Percentiles rank a stretch among this genome's conserved stretches.
These are phyloP conservation scores for Metschnikowia arizonensis DNA, from an alignment of 805 yeast genomes.

Conservation along the genomic window DNA sequence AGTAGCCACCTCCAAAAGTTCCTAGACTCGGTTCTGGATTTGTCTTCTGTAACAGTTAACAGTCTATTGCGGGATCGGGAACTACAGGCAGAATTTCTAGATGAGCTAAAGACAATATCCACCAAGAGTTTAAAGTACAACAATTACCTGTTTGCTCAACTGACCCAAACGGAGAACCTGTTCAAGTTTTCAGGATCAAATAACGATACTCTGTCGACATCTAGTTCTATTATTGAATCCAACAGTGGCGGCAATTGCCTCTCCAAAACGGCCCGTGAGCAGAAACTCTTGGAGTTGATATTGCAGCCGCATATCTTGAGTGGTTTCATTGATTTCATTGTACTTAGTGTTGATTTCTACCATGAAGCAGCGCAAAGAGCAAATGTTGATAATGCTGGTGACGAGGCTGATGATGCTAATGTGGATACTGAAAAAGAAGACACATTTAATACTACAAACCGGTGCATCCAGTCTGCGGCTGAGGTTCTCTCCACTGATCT, in stretches of 20 bases:
- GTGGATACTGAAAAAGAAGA: not conserved
- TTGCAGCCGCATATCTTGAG: constrained; percentile 72
- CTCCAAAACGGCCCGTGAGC: constrained; percentile 35
- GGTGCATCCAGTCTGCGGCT: constrained; percentile 38
- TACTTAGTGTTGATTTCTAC: constrained; percentile 46
- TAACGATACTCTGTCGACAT: constrained; percentile 30
- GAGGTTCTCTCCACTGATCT: constrained; percentile 39
- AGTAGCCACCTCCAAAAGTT: constrained; percentile 39
- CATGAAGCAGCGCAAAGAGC: constrained; percentile 26
- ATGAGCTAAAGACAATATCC: constrained; percentile 27
- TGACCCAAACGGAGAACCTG: constrained; percentile 15
- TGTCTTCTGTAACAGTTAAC: constrained; percentile 28
- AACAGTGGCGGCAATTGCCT: constrained; percentile 16
- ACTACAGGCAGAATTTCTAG: constrained; percentile 35
- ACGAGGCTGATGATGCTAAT: not conserved
- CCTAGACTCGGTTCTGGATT: constrained; percentile 35
- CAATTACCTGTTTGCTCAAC: constrained; percentile 26
- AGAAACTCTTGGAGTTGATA: constrained; percentile 69
- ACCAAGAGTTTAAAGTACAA: constrained; percentile 30
- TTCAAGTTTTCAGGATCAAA: constrained; percentile 9
- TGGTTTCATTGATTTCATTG: constrained; percentile 64
- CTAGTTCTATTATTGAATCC: constrained; percentile 32
- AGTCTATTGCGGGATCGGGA: constrained; percentile 31
- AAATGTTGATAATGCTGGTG: constrained; percentile 13
- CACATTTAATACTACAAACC: constrained; percentile 15